A percentile compares a stretch with the other conserved stretches of the same genome.
These are phyloP conservation scores for Phytomonas serpens DNA, from an alignment of 208 protist genomes.

Conservation along the genomic window DNA sequence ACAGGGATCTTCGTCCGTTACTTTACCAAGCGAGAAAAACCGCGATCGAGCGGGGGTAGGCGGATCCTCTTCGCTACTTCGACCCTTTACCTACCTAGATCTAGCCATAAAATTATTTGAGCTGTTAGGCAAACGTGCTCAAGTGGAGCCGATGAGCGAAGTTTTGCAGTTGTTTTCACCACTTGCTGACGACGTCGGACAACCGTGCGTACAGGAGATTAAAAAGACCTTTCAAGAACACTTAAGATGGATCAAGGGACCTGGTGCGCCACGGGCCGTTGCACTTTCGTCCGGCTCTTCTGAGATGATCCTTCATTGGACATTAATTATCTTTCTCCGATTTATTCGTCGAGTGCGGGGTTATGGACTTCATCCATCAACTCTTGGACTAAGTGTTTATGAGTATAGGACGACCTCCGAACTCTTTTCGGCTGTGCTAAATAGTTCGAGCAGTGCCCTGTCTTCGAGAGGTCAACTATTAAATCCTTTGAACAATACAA, in stretches of 20 bases:
- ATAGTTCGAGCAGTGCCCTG: not conserved
- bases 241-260: slow-evolving; percentile 55
- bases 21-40: not conserved
- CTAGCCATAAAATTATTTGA: slow-evolving; percentile 51
- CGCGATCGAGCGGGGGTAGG: not conserved
- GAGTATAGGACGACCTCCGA: not conserved
- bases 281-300: slow-evolving; percentile 47
- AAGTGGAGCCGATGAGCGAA: slow-evolving; percentile 18
- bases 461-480: not conserved
- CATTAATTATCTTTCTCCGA: slow-evolving; percentile 61
- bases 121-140: slow-evolving; percentile 52
- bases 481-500: not conserved
- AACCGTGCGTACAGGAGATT: slow-evolving; percentile 56
- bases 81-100: slow-evolving; percentile 20
- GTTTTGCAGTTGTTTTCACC: slow-evolving; percentile 55
- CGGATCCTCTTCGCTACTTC: not conserved
- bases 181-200: slow-evolving; percentile 72
- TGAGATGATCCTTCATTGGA: slow-evolving; percentile 32
- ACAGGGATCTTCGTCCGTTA: not conserved
- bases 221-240: slow-evolving; percentile 50
- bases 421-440: not conserved
- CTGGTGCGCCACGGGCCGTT: slow-evolving; percentile 55
- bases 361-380: slow-evolving; percentile 55
- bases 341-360: slow-evolving; percentile 54
- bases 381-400: slow-evolving; percentile 20